A percentile compares a stretch with the other conserved stretches of the same genome.
These are phyloP conservation scores for Blastobotrys niveus DNA, from an alignment of 1,139 yeast species.

Conservation along the genomic window DNA sequence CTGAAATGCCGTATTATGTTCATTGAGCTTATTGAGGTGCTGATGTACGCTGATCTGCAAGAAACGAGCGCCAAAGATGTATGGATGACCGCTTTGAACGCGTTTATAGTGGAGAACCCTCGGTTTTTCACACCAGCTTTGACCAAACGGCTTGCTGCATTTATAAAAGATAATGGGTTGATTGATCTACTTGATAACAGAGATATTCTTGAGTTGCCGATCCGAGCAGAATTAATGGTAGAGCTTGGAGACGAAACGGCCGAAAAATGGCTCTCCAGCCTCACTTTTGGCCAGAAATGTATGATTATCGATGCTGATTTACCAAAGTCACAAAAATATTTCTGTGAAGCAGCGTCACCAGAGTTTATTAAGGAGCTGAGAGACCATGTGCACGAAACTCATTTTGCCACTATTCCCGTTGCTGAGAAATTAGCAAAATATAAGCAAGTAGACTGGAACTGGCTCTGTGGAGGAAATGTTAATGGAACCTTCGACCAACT, in stretches of 20 bases:
- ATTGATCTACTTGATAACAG: not conserved
- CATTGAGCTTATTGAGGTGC: slow-evolving; percentile 10
- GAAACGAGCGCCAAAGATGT: not conserved
- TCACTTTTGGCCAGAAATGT: slow-evolving; percentile 5
- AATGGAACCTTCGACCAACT: slow-evolving; percentile 1
- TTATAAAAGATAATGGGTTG: not conserved
- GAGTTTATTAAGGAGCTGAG: slow-evolving; percentile 3
- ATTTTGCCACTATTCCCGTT: not conserved
- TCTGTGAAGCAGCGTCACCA: not conserved
- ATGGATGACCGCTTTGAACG: slow-evolving; percentile 13
- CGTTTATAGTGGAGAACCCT: slow-evolving; percentile 4
- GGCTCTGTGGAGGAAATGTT: slow-evolving; percentile 2
- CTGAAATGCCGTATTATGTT: slow-evolving; percentile 42
- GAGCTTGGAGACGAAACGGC: not conserved
- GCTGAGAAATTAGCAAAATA: slow-evolving; percentile 8
- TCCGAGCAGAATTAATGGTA: slow-evolving; percentile 10
- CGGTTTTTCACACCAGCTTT: slow-evolving; percentile 1
- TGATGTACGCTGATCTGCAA: not conserved
- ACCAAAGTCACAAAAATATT: not conserved
- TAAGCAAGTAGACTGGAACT: slow-evolving; percentile 6
- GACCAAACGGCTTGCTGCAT: slow-evolving; percentile 1
- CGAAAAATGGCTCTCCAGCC: not conserved
- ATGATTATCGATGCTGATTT: not conserved
- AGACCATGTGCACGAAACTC: slow-evolving; percentile 1
- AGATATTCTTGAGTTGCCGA: slow-evolving; percentile 1